Conservation (phyloP, 257 asterid genomes). For the Solanum sparsipilum region DNA sequence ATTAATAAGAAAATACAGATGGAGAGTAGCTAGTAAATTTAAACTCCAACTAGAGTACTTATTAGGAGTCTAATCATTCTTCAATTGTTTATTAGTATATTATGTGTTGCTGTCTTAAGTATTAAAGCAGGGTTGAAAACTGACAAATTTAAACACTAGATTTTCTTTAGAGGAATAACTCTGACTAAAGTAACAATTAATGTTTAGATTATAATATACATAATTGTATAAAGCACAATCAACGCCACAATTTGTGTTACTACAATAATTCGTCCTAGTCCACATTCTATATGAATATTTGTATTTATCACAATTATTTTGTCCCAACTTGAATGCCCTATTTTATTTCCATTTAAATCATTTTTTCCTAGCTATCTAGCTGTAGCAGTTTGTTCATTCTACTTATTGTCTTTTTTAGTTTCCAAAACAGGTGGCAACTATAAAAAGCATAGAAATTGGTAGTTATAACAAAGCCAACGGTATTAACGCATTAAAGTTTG, state of each 20-base stretch:
- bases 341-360: neutral
- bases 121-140: neutral
- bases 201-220: neutral
- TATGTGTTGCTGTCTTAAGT: neutral
- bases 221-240: neutral
- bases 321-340: neutral
- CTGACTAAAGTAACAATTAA: neutral
- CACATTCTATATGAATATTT: neutral
- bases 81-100: neutral
- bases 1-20: neutral
- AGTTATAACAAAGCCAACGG: constrained; percentile 8
- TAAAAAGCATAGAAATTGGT: neutral
- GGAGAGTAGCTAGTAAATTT: neutral
- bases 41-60: neutral
- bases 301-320: neutral
- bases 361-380: neutral
- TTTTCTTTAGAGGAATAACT: neutral
- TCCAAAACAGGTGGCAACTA: neutral
- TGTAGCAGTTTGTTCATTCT: neutral
- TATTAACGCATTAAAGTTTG: neutral
- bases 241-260: neutral
- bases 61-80: too few relatives aligned
- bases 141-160: neutral
- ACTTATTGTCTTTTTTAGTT: neutral
- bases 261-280: neutral